phyloP scores from a whole-genome alignment of 2,329 filamentous ascomycete genomes.

The Penicillium fuscoglaucum region DNA sequence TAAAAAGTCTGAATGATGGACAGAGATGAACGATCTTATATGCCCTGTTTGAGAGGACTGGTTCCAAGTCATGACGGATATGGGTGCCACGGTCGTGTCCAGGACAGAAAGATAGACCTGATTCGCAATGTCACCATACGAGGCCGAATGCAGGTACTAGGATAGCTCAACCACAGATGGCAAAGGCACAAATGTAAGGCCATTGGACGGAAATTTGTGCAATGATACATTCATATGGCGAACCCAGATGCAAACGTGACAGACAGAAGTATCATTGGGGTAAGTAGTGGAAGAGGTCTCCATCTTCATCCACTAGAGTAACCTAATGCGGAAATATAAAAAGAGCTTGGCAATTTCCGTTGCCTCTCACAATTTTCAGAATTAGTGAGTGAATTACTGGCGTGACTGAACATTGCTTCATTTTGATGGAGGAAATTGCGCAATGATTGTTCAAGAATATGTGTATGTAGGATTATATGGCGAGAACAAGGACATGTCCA shows the following conservation, averaged over 20 bases:
- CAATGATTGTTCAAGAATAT: background rate
- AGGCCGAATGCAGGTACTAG: slow-evolving; percentile 22
- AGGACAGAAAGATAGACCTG: slow-evolving; percentile 26
- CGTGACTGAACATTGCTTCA: background rate
- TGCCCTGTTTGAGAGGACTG: slow-evolving; percentile 11
- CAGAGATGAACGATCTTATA: slow-evolving; percentile 29
- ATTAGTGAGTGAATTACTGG: background rate
- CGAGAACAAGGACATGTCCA: background rate
- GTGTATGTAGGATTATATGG: background rate
- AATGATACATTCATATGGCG: slow-evolving; percentile 18
- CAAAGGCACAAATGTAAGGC: slow-evolving; percentile 19
- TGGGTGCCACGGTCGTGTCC: slow-evolving; percentile 32
- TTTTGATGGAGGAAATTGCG: background rate
- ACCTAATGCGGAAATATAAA: slow-evolving; percentile 21
- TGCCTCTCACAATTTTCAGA: background rate
- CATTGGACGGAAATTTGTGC: slow-evolving; percentile 12
- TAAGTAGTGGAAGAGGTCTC: slow-evolving; percentile 13
- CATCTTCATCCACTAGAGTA: slow-evolving; percentile 3
- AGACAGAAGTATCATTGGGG: slow-evolving; percentile 30
- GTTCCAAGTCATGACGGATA: slow-evolving; percentile 20
- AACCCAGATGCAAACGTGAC: slow-evolving; percentile 30
- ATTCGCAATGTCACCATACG: slow-evolving; percentile 18
- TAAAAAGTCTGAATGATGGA: slow-evolving; percentile 4
- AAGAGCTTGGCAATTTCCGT: background rate
- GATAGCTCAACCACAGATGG: slow-evolving; percentile 19